Percentiles rank a stretch among this genome's conserved stretches.
Evolutionary conservation across 176 grass and related monocot species (phyloP).

Genomic region (Phragmites australis): DNA sequence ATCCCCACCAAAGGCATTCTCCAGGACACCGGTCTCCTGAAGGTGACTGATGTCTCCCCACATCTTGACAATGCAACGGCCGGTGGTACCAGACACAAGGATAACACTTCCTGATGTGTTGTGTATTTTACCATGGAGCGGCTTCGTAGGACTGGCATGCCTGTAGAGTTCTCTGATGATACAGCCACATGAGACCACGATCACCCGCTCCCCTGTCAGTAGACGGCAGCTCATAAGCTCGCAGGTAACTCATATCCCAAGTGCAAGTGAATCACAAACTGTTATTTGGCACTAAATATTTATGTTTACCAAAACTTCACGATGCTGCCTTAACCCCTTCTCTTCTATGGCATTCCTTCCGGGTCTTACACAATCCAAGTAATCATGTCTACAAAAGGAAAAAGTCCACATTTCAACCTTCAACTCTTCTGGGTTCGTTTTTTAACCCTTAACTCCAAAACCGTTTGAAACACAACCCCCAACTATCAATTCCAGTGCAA

Average conservation of each 20-base stretch:
- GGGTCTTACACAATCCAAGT: not conserved
- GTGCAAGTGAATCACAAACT: not conserved
- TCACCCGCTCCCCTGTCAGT: constrained; percentile 71
- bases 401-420: too few species aligned
- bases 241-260: not conserved
- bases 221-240: not conserved
- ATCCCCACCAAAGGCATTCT: constrained; percentile 72
- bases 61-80: constrained; percentile 65
- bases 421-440: too few species aligned
- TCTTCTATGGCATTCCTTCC: not conserved
- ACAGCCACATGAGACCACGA: constrained; percentile 75
- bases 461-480: too few species aligned
- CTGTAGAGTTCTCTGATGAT: constrained; percentile 71
- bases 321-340: too few species aligned
- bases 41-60: constrained; percentile 70
- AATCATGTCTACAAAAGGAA: not conserved
- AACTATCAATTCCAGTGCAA: too few species aligned
- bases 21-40: constrained; percentile 48
- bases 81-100: constrained; percentile 56
- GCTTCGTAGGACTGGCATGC: constrained; percentile 41
- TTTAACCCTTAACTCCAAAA: too few species aligned
- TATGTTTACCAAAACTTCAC: not conserved
- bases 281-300: not conserved
- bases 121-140: constrained; percentile 54
- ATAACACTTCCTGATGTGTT: constrained; percentile 75